These are phyloP conservation scores for Ogataea polymorpha DNA, from an alignment of 805 yeast genomes.

Conservation along the genomic window DNA sequence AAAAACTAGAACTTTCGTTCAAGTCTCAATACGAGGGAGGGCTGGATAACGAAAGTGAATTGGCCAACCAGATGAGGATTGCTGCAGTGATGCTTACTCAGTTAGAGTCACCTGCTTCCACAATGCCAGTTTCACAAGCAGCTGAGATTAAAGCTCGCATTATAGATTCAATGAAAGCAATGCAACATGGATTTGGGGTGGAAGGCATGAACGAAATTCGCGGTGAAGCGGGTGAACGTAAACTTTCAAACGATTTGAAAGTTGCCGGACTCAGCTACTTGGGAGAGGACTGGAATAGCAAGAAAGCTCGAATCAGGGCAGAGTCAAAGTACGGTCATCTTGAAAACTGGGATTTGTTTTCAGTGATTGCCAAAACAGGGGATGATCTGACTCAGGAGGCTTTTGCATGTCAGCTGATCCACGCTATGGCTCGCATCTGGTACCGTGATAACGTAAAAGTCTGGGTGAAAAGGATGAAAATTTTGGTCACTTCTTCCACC, in stretches of 20 bases:
- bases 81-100: constrained; percentile 95
- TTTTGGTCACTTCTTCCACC: constrained; percentile 83
- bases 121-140: constrained; percentile 57
- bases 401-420: constrained; percentile 91
- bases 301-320: constrained; percentile 74
- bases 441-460: constrained; percentile 60
- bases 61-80: constrained; percentile 92
- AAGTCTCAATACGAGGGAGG: constrained; percentile 25
- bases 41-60: constrained; percentile 38
- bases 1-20: constrained; percentile 28
- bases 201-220: constrained; percentile 47
- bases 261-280: constrained; percentile 70
- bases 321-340: constrained; percentile 80
- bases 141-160: constrained; percentile 65
- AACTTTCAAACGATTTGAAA: constrained; percentile 87
- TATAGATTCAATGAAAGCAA: constrained; percentile 69
- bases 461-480: constrained; percentile 94
- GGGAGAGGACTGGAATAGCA: constrained; percentile 91
- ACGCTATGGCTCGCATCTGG: constrained; percentile 87
- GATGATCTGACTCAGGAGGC: constrained; percentile 96
- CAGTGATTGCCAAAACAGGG: constrained; percentile 95
- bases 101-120: constrained; percentile 58
- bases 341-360: constrained; percentile 91
- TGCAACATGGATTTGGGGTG: constrained; percentile 64
- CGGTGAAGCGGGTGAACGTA: constrained; percentile 86